These are phyloP conservation scores for Xenosphaeropsis pyriputrescens DNA, from an alignment of 2,329 filamentous ascomycete species.

Conservation along the genomic window DNA sequence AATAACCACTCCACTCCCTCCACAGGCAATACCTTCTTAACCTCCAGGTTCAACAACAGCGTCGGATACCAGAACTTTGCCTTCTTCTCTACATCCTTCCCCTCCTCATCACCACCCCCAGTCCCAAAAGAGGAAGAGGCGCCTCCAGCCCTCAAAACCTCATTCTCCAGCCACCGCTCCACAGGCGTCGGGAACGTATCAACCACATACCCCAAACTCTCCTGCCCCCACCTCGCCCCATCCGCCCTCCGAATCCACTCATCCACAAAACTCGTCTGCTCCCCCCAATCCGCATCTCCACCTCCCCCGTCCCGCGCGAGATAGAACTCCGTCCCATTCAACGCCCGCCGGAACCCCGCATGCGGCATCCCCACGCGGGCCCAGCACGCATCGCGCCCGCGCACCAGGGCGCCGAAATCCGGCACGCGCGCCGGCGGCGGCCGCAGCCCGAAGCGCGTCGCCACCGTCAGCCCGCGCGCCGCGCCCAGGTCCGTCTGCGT, in stretches of 20 bases:
- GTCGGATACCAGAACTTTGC: conserved; percentile 32
- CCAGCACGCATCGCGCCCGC: conserved; percentile 32
- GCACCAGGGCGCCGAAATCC: conserved; percentile 23
- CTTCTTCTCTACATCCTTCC: conserved; percentile 7
- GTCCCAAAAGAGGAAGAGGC: conserved; percentile 3
- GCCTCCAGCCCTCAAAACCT: conserved; percentile 10
- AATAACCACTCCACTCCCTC: conserved; percentile 62
- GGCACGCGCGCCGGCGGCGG: conserved; percentile 13
- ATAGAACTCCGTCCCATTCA: conserved; percentile 21
- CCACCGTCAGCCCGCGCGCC: conserved; percentile 29
- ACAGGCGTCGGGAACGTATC: conserved; percentile 58
- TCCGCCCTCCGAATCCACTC: conserved; percentile 52
- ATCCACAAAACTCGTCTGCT: conserved; percentile 25
- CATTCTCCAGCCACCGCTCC: conserved; percentile 28
- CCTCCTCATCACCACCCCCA: not conserved
- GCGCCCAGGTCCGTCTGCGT: conserved; percentile 27
- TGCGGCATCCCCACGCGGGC: not conserved
- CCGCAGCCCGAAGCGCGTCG: not conserved
- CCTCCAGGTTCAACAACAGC: conserved; percentile 57
- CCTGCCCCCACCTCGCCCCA: conserved; percentile 47
- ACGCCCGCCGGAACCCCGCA: not conserved
- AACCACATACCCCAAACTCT: conserved; percentile 46
- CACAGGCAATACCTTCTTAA: conserved; percentile 56
- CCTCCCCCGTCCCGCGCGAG: conserved; percentile 26
- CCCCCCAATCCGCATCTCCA: conserved; percentile 24